Base-by-base conservation (phyloP, 2,329 filamentous ascomycete species). In the Fusarium ambrosium region DNA sequence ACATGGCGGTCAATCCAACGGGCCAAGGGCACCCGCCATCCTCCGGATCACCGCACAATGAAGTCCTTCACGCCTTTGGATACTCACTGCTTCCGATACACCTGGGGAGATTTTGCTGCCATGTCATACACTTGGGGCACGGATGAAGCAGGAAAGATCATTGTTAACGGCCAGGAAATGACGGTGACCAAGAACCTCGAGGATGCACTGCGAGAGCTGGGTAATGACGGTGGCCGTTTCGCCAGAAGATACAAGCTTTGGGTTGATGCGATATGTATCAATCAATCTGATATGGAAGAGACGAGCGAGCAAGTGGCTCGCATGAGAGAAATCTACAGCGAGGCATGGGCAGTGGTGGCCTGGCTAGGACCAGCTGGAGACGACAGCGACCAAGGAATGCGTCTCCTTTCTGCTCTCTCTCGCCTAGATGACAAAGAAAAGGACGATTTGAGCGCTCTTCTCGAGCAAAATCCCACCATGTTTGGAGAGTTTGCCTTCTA, bases 181-280 rank as follows among this genome's bases (percentile, higher is more conserved):
- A 43, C 60, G 16, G 68, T 70, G 37, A 70, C 68, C 3, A 70
- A 63, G 16, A 70, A 70, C 32, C 36, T 70, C 7, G 68, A 70
- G 18, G 51, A 67, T 34, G 68, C 64, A 7, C 51, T 70, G 6
- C 51, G 34, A 43, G 68, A 62, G 32, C 37, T 66, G 29, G 56
- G 63, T 3, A 34, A 20, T 6, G 66, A 68, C 7, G 36, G 58
- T 20, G 67, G 34, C 2, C 64, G 63, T 3, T 70, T 70, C 24
- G 13, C 68, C 6, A 29, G 32, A 6, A 41, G 37, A n/a, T 70
- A 70, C 34, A 67, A 53, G 24, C 32, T 70, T 5, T 70, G 68
- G 68, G 64, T 70, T 18, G 68, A 70, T 27, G 68, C 68, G 16
- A 36, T 70, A 20, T 70, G 68, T 37, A 70, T 70, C 58, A 67